Conservation (phyloP, 163 green algal genomes). For the Chlorella variabilis region DNA sequence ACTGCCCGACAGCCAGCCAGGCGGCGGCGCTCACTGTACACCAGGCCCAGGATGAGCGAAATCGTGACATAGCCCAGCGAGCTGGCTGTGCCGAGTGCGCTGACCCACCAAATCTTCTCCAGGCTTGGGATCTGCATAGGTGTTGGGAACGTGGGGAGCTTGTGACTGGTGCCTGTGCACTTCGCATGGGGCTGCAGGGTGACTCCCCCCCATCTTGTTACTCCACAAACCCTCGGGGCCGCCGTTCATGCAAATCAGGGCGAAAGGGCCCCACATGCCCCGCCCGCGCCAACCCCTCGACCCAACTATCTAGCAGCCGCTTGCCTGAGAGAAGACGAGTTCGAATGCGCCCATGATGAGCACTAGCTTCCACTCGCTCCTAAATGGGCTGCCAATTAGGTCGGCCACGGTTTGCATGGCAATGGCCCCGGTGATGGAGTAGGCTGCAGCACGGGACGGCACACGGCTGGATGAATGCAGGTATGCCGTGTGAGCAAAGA, state of each 20-base stretch:
- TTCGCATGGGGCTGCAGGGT: no score
- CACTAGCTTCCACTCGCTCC: constrained; percentile 26
- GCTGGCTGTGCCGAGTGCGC: constrained; percentile 47
- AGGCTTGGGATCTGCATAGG: constrained; percentile 36
- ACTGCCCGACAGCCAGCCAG: neutral
- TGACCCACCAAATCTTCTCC: constrained; percentile 51
- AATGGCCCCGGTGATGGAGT: constrained; percentile 25
- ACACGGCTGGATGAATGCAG: no score
- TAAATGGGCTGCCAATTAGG: constrained; percentile 2
- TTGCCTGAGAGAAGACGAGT: constrained; percentile 47
- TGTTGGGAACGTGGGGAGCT: no score
- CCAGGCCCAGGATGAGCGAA: constrained; percentile 44
- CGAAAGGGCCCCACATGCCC: no score
- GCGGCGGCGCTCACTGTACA: neutral
- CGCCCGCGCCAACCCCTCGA: no score
- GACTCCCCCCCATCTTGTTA: no score
- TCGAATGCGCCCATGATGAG: constrained; percentile 50
- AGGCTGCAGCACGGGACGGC: constrained; percentile 26
- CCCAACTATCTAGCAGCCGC: constrained; percentile 43
- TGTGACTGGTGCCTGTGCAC: no score
- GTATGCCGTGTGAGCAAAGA: no score
- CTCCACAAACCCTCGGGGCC: no score
- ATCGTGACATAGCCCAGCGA: constrained; percentile 58
- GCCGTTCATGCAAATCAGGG: no score
- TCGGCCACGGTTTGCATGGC: constrained; percentile 15